Percentiles rank a stretch among this genome's conserved stretches.
phyloP scores from a whole-genome alignment of 495 filamentous ascomycete genomes.

The Alectoria sarmentosa region DNA sequence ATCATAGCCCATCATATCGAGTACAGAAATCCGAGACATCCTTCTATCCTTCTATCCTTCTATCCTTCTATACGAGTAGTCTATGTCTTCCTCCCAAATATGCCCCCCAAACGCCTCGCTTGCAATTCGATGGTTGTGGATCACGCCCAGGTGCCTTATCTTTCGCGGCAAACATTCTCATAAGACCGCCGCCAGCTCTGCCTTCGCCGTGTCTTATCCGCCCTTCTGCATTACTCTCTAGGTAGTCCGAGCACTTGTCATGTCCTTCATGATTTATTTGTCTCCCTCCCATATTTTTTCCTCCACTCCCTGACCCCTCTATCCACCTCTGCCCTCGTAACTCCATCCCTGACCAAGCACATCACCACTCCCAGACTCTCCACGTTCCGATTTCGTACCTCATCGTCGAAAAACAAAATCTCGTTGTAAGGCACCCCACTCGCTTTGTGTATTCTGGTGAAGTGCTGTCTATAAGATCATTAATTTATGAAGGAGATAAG shows the following conservation, averaged over 20 bases:
- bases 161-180: background rate
- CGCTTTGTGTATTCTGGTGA: slow-evolving; percentile 59
- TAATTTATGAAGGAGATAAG: too few relatives aligned
- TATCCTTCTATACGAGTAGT: slow-evolving; percentile 8
- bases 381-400: slow-evolving; percentile 78
- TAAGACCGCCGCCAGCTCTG: background rate
- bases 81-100: background rate
- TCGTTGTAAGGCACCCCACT: slow-evolving; percentile 61
- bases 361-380: slow-evolving; percentile 80
- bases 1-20: too few relatives aligned
- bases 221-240: background rate
- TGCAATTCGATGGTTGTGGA: background rate
- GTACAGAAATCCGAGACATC: too few relatives aligned
- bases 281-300: slow-evolving; percentile 51
- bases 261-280: slow-evolving; percentile 8
- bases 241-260: background rate
- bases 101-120: slow-evolving; percentile 7
- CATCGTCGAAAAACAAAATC: slow-evolving; percentile 97
- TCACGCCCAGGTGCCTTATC: background rate
- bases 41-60: too few relatives aligned
- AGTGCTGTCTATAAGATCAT: too few relatives aligned
- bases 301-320: slow-evolving; percentile 77
- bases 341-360: slow-evolving; percentile 70
- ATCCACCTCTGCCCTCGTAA: slow-evolving; percentile 73
- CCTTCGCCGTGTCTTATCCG: background rate